A percentile compares a stretch with the other conserved stretches of the same genome.
These are phyloP conservation scores for Ogataea chonburiensis DNA, from an alignment of 805 yeast genomes.

Conservation along the genomic window DNA sequence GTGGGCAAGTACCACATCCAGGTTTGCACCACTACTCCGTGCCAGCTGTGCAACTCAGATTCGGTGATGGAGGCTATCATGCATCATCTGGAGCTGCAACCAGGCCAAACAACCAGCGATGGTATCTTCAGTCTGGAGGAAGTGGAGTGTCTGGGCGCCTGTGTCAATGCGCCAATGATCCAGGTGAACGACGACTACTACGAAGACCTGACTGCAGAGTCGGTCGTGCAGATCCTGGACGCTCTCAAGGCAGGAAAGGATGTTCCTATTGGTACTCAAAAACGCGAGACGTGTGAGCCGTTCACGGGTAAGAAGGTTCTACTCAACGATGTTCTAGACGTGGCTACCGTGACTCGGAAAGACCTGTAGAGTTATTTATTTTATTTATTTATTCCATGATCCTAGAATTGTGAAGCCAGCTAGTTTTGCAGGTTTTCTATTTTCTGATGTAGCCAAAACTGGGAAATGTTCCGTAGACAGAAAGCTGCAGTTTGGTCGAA, in stretches of 20 bases:
- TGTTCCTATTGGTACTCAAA: conserved; percentile 61
- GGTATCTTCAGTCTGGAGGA: conserved; percentile 78
- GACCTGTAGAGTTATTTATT: conserved; percentile 46
- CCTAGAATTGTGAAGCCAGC: too few species aligned
- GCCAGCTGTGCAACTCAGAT: conserved; percentile 82
- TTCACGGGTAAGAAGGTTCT: conserved; percentile 64
- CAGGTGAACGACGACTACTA: conserved; percentile 80
- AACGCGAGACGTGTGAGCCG: conserved; percentile 77
- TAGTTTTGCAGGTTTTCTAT: conserved; percentile 23
- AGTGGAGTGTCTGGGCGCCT: conserved; percentile 90
- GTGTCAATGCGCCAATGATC: conserved; percentile 88
- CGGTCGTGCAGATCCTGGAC: conserved; percentile 58
- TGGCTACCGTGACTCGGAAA: conserved; percentile 66
- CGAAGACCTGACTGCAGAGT: conserved; percentile 76
- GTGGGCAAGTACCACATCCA: conserved; percentile 83
- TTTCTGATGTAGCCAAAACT: conserved; percentile 39
- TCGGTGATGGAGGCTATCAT: conserved; percentile 71
- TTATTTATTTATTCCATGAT: conserved; percentile 13
- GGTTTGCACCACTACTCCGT: conserved; percentile 87
- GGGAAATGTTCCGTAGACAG: conserved; percentile 56
- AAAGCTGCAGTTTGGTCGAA: conserved; percentile 48
- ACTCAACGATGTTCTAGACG: conserved; percentile 62
- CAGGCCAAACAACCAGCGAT: conserved; percentile 78
- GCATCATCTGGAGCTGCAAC: conserved; percentile 57
- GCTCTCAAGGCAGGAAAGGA: conserved; percentile 62